Conservation (phyloP, 805 yeast species). For the Hanseniaspora clermontiae region DNA sequence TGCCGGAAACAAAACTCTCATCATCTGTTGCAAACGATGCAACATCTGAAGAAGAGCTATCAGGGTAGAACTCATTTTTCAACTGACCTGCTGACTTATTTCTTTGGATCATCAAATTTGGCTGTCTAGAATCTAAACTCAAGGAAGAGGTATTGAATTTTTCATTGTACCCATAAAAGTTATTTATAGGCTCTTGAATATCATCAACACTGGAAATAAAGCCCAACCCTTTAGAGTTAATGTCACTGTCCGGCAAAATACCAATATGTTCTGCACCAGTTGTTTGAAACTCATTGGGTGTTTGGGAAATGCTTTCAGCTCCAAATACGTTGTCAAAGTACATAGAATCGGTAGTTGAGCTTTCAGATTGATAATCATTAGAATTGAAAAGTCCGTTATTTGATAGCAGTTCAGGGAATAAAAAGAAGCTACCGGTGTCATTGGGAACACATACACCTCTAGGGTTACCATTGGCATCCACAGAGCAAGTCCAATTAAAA, state of each 20-base stretch:
- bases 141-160: not conserved
- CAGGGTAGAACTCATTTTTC: constrained; percentile 5
- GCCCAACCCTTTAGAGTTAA: not conserved
- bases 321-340: not conserved
- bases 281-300: not conserved
- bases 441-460: constrained; percentile 33
- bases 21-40: not conserved
- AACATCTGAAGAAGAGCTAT: not conserved
- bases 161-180: not conserved
- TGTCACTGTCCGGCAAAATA: not conserved
- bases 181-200: not conserved
- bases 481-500: constrained; percentile 53
- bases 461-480: constrained; percentile 34
- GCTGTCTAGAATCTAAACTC: not conserved
- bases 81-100: not conserved
- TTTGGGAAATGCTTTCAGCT: not conserved
- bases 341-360: not conserved
- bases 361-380: not conserved
- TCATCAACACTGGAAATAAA: not conserved
- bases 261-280: not conserved
- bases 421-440: constrained; percentile 25
- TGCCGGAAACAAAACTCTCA: not conserved
- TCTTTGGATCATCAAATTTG: not conserved
- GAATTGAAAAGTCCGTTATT: not conserved
- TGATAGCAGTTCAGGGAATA: constrained; percentile 13